Evolutionary conservation across 495 filamentous ascomycete species (phyloP), one percentile per base, ranked within the genome.

Genomic region (Penicillium antarcticum): DNA sequence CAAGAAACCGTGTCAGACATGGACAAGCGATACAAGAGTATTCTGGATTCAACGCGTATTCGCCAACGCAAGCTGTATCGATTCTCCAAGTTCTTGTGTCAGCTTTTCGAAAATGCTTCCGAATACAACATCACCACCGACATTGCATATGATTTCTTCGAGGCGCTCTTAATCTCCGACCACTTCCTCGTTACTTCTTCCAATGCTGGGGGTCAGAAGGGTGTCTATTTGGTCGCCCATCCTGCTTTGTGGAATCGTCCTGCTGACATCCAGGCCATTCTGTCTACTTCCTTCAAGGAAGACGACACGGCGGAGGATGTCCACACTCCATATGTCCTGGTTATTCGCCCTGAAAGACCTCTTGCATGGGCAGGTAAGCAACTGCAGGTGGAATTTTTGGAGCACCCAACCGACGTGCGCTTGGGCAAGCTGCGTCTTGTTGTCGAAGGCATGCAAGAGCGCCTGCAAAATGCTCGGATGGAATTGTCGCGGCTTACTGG

Each of bases 11-110:
- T 85, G 17, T 71, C 80, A 9, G 94, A 97, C 46, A 95, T 97
- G 84, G 94, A 92, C 59, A 97, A 91, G 73, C 83, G 94, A 19
- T 97, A 96, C 75, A 97, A 95, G 71, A 88, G 90, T 56, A 88
- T 89, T 51, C 69, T 98, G 6, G 94, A 98, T 68, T 97, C 94
- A 2, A 95, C 96, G 11, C 89, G 94, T 39, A 92, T 97, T 47
- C 83, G 94, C 18, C 95, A 98, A 66, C 79, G 95, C 57, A 97
- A 89, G 61, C 73, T 90, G 14, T 89, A 89, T 51, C 84, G 87
- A 38, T 96, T 96, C 66, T 91, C 89, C 6, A 80, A 89, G 56
- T 87, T 95, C 61, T 74, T 98, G 33, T 89, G 87, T 52, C 87
- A 96, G 57, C 80, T 92, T 32, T 98, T 97, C 55, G 94, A 98